phyloP scores from a whole-genome alignment of 1,284 basidiomycete genomes.

The Phlebopus sp. region DNA sequence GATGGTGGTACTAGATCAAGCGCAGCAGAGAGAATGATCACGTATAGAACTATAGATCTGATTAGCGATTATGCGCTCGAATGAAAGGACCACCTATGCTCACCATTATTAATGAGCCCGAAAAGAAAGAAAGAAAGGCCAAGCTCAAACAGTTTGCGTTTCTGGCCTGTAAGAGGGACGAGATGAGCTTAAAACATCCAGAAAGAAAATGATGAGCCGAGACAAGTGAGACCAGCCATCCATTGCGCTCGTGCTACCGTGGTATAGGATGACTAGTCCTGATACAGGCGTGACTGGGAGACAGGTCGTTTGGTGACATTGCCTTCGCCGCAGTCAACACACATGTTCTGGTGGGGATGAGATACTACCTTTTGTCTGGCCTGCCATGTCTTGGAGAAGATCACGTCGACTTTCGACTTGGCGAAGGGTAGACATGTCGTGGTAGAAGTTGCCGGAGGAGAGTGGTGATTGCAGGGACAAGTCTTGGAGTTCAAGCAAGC shows the following conservation, averaged over 20 bases:
- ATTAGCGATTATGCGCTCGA: background rate
- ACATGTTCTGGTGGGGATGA: conserved; percentile 6
- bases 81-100: conserved; percentile 1
- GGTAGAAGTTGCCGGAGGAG: background rate
- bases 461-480: conserved; percentile 2
- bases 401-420: conserved; percentile 11
- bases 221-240: conserved; percentile 20
- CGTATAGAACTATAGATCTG: conserved; percentile 71
- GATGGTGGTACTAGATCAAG: conserved; percentile 89
- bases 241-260: background rate
- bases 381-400: conserved; percentile 11
- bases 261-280: conserved; percentile 1
- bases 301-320: background rate
- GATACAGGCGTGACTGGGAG: conserved; percentile 9
- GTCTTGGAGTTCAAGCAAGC: conserved; percentile 19
- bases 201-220: conserved; percentile 12
- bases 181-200: conserved; percentile 15
- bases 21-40: conserved; percentile 94
- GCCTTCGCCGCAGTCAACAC: conserved; percentile 30
- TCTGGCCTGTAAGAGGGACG: conserved; percentile 15
- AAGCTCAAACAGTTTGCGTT: conserved; percentile 31
- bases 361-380: conserved; percentile 25
- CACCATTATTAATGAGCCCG: conserved; percentile 58
- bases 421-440: conserved; percentile 18
- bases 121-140: conserved; percentile 56